These are phyloP conservation scores for Mortierella sp. DNA, from an alignment of 371 early-diverging fungal genomes.

Conservation along the genomic window DNA sequence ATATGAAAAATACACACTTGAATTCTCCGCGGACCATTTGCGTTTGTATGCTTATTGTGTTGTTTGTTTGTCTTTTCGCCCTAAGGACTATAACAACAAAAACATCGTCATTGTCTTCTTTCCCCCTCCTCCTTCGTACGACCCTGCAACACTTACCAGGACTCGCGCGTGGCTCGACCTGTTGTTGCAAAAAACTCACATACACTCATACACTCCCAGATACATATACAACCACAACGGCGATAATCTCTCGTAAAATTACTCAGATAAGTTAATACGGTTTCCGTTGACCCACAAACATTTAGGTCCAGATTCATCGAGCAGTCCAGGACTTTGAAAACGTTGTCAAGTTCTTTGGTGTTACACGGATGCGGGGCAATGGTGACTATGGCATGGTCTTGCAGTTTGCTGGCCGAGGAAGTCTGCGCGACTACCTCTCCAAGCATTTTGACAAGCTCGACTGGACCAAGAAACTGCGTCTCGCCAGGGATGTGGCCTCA, in stretches of 20 bases:
- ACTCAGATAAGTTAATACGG: too few relatives aligned
- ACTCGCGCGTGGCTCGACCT: not conserved
- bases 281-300: too few relatives aligned
- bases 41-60: not conserved
- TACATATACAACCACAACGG: not conserved
- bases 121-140: too few relatives aligned
- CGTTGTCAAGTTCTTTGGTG: conserved; percentile 53
- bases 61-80: not conserved
- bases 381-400: conserved; percentile 57
- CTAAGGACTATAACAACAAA: not conserved
- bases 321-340: conserved; percentile 52
- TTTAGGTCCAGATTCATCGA: conserved; percentile 46
- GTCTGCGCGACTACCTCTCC: conserved; percentile 53
- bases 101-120: conserved; percentile 4
- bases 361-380: conserved; percentile 35
- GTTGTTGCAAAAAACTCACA: not conserved
- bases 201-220: not conserved
- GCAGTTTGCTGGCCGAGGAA: conserved; percentile 47
- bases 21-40: conserved; percentile 8
- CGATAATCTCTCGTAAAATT: not conserved
- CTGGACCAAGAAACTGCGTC: conserved; percentile 52
- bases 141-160: not conserved
- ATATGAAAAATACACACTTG: not conserved
- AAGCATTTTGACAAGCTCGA: conserved; percentile 39
- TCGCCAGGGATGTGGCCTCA: conserved; percentile 39